Conservation (phyloP, 1,139 yeast species). For the Candida albicans region DNA sequence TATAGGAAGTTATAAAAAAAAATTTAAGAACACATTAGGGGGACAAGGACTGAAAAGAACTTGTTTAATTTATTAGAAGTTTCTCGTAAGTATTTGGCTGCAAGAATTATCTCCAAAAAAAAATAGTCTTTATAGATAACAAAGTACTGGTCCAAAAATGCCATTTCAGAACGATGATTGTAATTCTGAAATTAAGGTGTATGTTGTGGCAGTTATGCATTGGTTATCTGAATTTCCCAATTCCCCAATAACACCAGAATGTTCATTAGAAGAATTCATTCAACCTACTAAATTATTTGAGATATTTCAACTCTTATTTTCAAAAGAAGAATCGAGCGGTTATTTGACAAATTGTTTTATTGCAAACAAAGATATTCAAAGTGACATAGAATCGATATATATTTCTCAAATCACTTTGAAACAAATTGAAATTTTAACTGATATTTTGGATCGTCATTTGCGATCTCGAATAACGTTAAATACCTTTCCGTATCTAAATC, state of each 20-base stretch:
- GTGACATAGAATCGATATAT: not conserved
- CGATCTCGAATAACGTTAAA: constrained; percentile 4
- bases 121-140: too few relatives aligned
- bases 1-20: not conserved
- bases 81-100: too few relatives aligned
- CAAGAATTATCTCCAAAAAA: too few relatives aligned
- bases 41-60: too few relatives aligned
- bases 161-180: not conserved
- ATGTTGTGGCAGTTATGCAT: constrained; percentile 17
- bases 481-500: constrained; percentile 11
- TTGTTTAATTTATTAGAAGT: too few relatives aligned
- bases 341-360: constrained; percentile 1
- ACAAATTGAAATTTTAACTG: constrained; percentile 17
- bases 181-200: constrained; percentile 1
- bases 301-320: constrained; percentile 16
- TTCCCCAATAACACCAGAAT: constrained; percentile 17
- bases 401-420: constrained; percentile 10
- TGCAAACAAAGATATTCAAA: constrained; percentile 4
- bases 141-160: too few relatives aligned
- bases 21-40: not conserved
- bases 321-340: constrained; percentile 17
- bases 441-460: constrained; percentile 16
- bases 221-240: constrained; percentile 28
- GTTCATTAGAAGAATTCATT: constrained; percentile 14
- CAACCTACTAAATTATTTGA: constrained; percentile 18